phyloP scores from a whole-genome alignment of 495 filamentous ascomycete species.

The Hypomontagnella submonticulosa region DNA sequence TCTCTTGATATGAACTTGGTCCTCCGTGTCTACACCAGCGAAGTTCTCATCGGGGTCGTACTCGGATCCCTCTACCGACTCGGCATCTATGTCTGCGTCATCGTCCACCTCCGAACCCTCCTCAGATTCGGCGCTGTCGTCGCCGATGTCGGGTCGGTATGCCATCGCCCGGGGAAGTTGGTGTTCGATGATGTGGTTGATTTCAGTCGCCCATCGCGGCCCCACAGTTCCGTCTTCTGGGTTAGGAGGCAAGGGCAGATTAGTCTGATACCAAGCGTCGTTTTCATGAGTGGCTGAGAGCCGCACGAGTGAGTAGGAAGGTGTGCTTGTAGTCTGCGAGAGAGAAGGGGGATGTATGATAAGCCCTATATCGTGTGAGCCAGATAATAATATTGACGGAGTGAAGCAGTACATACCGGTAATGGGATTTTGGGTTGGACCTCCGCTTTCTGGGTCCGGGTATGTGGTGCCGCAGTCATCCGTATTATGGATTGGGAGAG shows the following conservation, averaged over 20 bases:
- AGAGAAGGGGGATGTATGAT: slow-evolving; percentile 56
- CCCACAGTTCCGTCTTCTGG: slow-evolving; percentile 28
- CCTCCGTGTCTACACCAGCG: slow-evolving; percentile 34
- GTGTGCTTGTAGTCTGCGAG: slow-evolving; percentile 39
- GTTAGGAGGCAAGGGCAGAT: slow-evolving; percentile 44
- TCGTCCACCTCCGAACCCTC: slow-evolving; percentile 28
- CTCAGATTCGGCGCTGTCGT: slow-evolving; percentile 12
- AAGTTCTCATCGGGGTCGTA: slow-evolving; percentile 42
- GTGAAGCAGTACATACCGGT: slow-evolving; percentile 43
- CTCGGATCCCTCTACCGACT: slow-evolving; percentile 41
- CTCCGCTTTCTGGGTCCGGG: slow-evolving; percentile 26
- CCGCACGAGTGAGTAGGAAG: slow-evolving; percentile 58
- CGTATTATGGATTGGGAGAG: slow-evolving; percentile 40
- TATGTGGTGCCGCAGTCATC: slow-evolving; percentile 56
- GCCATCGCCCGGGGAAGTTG: slow-evolving; percentile 46
- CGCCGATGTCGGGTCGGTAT: slow-evolving; percentile 13
- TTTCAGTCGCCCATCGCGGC: slow-evolving; percentile 57
- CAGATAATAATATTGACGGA: background rate
- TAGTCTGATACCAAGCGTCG: slow-evolving; percentile 58
- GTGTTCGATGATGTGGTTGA: slow-evolving; percentile 53
- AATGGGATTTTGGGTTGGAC: slow-evolving; percentile 53
- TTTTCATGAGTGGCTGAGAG: slow-evolving; percentile 58
- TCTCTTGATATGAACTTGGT: slow-evolving; percentile 55
- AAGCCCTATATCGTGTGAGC: slow-evolving; percentile 48
- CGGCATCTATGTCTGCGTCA: slow-evolving; percentile 30